Evolutionary conservation across 805 yeast species (phyloP), one percentile per base, ranked within the genome.

Genomic region (Teunomyces lycoperdinae): DNA sequence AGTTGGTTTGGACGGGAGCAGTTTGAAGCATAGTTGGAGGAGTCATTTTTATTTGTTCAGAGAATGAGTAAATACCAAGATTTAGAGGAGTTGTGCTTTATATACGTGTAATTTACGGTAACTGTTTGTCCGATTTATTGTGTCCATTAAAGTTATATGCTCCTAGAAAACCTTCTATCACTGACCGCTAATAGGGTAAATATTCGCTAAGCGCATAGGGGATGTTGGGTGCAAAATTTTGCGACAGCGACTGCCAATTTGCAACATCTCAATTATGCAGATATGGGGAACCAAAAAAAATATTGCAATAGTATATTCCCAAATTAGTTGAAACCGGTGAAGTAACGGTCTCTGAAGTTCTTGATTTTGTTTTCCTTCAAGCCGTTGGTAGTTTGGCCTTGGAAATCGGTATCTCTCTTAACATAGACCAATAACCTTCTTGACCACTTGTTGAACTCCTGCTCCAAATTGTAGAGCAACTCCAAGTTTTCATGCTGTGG

Each of bases 361-460:
- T 62, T 67, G 26, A 85, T 83, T 50, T 78, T 76, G 10, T 66
- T 58, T 5, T 73, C 72, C 46, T 75, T 70, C 56, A 80, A 67
- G 8, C 77, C 74, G 44, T 69, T 69, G 41, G 63, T 65, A 3
- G 76, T 70, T 26, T 68, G 63, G 1, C 89, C 88, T 42, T 77
- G 67, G 60, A 76, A 81, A 5, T 53, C 59, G 0, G 56, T 67
- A 17, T 71, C 82, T 46, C 87, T 70, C 60, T 89, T 85, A 43
- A 83, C 83, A 61, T 92, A 92, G 5, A 87, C 92, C 48, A 92
- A 65, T 44, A 92, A 71, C 56, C 96, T 74, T 63, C 99, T 76
- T 14, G 96, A 86, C 99, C 99, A 94, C 63, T 85, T 89, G 66
- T 87, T 83, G 68, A 94, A 94, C 53, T 83, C 88, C 64, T 94